These are phyloP conservation scores for Gaeumannomyces sp. DNA, from an alignment of 2,329 filamentous ascomycete species.

Conservation along the genomic window DNA sequence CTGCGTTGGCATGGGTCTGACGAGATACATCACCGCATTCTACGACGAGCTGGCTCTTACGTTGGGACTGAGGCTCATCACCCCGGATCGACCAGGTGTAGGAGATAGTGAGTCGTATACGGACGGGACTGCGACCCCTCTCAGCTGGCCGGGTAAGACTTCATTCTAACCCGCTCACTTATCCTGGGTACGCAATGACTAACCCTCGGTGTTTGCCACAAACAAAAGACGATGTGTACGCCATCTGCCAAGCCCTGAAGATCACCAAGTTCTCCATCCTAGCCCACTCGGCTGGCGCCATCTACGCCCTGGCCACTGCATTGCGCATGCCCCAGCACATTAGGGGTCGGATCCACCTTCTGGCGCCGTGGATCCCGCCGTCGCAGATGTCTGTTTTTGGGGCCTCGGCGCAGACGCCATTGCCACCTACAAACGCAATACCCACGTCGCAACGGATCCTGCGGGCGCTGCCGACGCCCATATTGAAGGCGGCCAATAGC, in stretches of 20 bases:
- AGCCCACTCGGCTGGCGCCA: constrained; percentile 94
- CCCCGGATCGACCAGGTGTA: constrained; percentile 87
- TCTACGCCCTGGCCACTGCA: constrained; percentile 92
- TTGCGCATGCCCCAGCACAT: constrained; percentile 95
- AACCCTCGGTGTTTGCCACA: constrained; percentile 14
- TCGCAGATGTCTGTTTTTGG: constrained; percentile 82
- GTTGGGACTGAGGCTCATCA: constrained; percentile 83
- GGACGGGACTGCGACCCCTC: constrained; percentile 75
- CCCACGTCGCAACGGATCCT: constrained; percentile 89
- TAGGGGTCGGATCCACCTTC: constrained; percentile 83
- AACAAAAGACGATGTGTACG: constrained; percentile 67
- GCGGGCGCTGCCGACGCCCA: constrained; percentile 79
- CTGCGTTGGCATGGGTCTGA: constrained; percentile 96
- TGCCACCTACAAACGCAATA: constrained; percentile 76
- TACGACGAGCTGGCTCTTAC: constrained; percentile 93
- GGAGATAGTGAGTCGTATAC: constrained; percentile 83
- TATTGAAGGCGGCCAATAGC: constrained; percentile 90
- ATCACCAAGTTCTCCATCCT: constrained; percentile 96
- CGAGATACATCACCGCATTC: constrained; percentile 91
- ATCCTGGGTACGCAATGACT: constrained; percentile 16
- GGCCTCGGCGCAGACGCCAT: constrained; percentile 56
- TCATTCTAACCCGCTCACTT: constrained; percentile 3
- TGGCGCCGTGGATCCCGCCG: constrained; percentile 95
- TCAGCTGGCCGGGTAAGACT: constrained; percentile 82
- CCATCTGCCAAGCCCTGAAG: constrained; percentile 85